Evolutionary conservation across 75 land plant genomes (phyloP).

Genomic region (Pseudotsuga menziesii): DNA sequence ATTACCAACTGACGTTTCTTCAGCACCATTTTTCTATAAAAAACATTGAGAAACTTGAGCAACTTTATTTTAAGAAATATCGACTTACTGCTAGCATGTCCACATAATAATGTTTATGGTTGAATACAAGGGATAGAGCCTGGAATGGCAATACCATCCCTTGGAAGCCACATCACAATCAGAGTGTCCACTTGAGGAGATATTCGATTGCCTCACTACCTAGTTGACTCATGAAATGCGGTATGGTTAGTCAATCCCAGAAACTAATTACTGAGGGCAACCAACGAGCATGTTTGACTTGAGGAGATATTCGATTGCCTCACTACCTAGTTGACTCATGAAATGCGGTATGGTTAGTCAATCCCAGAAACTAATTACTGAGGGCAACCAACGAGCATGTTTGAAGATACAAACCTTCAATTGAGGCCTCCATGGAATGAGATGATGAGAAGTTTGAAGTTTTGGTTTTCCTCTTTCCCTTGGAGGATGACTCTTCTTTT

Average conservation of each 20-base stretch:
- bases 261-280: background rate
- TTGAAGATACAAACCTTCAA: background rate
- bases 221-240: slow-evolving; percentile 5
- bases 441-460: background rate
- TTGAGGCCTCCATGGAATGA: slow-evolving; percentile 2
- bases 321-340: slow-evolving; percentile 3
- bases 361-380: background rate
- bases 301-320: no score
- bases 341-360: background rate
- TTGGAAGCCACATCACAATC: slow-evolving; percentile 11
- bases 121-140: slow-evolving; percentile 71
- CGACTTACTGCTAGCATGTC: slow-evolving; percentile 72
- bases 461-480: background rate
- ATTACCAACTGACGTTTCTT: background rate
- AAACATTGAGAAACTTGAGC: no score
- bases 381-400: background rate
- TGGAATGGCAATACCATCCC: slow-evolving; percentile 84
- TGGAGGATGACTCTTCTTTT: slow-evolving; percentile 14
- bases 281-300: background rate
- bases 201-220: background rate
- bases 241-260: background rate
- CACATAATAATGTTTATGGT: slow-evolving; percentile 71
- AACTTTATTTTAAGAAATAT: background rate
- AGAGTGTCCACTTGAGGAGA: no score
- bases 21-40: no score